phyloP scores from a whole-genome alignment of 345 rosid species.

The Hirschfeldia incana region DNA sequence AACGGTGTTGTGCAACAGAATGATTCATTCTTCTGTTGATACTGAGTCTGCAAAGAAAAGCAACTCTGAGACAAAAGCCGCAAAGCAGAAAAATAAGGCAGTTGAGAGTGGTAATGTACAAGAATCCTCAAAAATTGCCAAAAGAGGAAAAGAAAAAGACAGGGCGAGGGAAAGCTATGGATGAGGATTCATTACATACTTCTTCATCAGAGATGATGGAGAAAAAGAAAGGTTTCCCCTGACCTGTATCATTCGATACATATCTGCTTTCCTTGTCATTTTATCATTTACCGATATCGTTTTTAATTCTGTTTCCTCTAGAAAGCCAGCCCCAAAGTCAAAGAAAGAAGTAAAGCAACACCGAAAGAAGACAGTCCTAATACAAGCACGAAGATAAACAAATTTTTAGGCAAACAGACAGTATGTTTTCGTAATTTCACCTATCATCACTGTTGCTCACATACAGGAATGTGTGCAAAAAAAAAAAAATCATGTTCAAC shows the following conservation, averaged over 20 bases:
- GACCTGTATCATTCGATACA: not conserved
- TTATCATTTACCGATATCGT: conserved; percentile 10
- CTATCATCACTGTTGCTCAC: not conserved
- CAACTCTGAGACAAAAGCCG: conserved; percentile 49
- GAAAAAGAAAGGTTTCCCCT: conserved; percentile 46
- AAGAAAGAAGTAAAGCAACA: conserved; percentile 49
- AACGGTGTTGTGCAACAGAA: conserved; percentile 61
- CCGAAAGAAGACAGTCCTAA: conserved; percentile 58
- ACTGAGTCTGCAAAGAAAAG: conserved; percentile 40
- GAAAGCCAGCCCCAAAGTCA: conserved; percentile 52
- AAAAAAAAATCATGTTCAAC: not conserved
- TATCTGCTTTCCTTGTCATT: conserved; percentile 5
- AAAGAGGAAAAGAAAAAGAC: conserved; percentile 54
- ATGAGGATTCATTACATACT: too few relatives aligned
- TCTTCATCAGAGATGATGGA: conserved; percentile 52
- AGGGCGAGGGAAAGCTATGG: conserved; percentile 48
- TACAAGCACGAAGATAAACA: conserved; percentile 62
- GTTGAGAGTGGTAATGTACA: conserved; percentile 48
- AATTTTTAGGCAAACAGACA: conserved; percentile 52
- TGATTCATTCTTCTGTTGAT: conserved; percentile 45
- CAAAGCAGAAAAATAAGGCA: conserved; percentile 56
- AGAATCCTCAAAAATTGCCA: conserved; percentile 51
- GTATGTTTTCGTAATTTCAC: conserved; percentile 39
- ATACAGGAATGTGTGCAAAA: not conserved
- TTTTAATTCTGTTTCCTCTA: conserved; percentile 45